Evolutionary conservation across 73 alveolate genomes (phyloP).

Genomic region (Blepharisma stoltei): DNA sequence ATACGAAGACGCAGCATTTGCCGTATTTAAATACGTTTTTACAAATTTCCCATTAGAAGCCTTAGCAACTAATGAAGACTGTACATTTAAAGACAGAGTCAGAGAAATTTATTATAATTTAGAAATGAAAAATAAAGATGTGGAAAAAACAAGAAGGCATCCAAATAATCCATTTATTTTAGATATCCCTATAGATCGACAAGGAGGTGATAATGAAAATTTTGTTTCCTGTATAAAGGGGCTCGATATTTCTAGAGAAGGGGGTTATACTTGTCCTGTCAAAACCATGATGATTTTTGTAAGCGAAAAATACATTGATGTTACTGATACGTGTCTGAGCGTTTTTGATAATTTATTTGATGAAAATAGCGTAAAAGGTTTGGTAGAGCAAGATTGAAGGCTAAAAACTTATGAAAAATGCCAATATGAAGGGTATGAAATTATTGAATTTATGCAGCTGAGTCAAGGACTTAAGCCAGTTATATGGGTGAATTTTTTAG

Average conservation of each 20-base stretch:
- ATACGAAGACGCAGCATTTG: too few relatives aligned
- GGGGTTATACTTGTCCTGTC: slow-evolving; percentile 21
- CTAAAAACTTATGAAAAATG: too few relatives aligned
- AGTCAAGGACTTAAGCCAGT: neutral
- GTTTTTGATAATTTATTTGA: neutral
- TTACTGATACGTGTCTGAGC: neutral
- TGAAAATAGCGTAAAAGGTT: neutral
- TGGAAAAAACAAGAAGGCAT: neutral
- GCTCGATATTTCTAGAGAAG: neutral
- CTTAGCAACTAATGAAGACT: too few relatives aligned
- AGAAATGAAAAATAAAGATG: too few relatives aligned
- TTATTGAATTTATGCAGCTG: too few relatives aligned
- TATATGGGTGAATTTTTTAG: slow-evolving; percentile 25
- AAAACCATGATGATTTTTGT: slow-evolving; percentile 12
- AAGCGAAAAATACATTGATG: slow-evolving; percentile 10
- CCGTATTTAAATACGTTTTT: too few relatives aligned
- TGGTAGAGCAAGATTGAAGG: too few relatives aligned
- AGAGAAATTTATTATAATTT: too few relatives aligned
- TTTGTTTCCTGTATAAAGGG: neutral
- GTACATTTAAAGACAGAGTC: too few relatives aligned
- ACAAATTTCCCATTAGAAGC: too few relatives aligned
- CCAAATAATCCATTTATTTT: slow-evolving; percentile 5
- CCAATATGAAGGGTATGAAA: too few relatives aligned
- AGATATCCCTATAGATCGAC: neutral
- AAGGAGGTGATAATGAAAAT: neutral